Conservation (phyloP, 106 monocot genomes). For the Xerophyta viscosa region DNA sequence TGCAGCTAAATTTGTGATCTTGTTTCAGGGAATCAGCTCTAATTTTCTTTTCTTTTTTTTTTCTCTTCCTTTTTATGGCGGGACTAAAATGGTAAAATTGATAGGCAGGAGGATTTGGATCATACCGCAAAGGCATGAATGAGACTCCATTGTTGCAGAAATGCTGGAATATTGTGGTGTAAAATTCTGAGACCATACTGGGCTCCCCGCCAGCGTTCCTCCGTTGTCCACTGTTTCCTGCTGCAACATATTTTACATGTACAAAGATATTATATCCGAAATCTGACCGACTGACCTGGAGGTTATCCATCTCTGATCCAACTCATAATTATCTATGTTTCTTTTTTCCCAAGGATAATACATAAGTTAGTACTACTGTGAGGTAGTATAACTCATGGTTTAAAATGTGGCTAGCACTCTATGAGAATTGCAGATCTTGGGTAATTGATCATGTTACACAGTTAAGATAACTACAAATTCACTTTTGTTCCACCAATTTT, state of each 20-base stretch:
- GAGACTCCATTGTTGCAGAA: constrained; percentile 36
- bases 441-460: too few species aligned
- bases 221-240: constrained; percentile 11
- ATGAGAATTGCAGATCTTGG: not conserved
- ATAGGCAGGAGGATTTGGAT: not conserved
- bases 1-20: too few species aligned
- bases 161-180: constrained; percentile 26
- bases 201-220: constrained; percentile 7
- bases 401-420: not conserved
- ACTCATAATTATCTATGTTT: too few species aligned
- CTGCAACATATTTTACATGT: not conserved
- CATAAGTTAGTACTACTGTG: not conserved
- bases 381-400: not conserved
- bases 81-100: not conserved
- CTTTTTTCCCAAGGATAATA: too few species aligned
- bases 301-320: too few species aligned
- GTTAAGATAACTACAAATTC: too few species aligned
- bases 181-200: constrained; percentile 32
- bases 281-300: too few species aligned
- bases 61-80: not conserved
- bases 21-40: too few species aligned
- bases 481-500: too few species aligned
- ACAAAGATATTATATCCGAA: too few species aligned
- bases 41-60: too few species aligned
- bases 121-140: constrained; percentile 47